A percentile compares a stretch with the other conserved stretches of the same genome.
phyloP scores from a whole-genome alignment of 2,329 filamentous ascomycete species.

The Claviceps arundinis region DNA sequence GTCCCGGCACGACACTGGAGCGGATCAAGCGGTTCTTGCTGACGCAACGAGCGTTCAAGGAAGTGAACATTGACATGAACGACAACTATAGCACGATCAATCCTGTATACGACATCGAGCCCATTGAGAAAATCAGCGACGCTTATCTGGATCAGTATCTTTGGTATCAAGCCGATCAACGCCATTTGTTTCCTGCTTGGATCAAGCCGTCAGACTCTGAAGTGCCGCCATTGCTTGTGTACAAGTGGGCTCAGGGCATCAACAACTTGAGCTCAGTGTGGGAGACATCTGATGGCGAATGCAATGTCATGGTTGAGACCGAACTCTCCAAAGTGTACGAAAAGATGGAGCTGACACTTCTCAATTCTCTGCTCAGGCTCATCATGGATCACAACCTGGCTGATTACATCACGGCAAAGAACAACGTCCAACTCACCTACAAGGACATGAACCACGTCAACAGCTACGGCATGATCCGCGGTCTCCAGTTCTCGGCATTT shows the following conservation, averaged over 20 bases:
- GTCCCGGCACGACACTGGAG: slow-evolving; percentile 86
- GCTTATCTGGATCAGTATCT: slow-evolving; percentile 97
- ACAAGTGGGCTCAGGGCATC: slow-evolving; percentile 99
- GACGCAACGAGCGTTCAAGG: slow-evolving; percentile 96
- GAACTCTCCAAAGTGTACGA: slow-evolving; percentile 98
- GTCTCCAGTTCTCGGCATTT: slow-evolving; percentile 93
- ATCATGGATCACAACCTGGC: slow-evolving; percentile 99
- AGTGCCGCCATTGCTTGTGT: slow-evolving; percentile 83
- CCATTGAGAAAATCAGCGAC: slow-evolving; percentile 98
- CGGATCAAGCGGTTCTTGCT: slow-evolving; percentile 95
- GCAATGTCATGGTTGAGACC: slow-evolving; percentile 97
- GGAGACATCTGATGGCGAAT: slow-evolving; percentile 87
- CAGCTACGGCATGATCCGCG: slow-evolving; percentile 95
- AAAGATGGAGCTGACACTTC: slow-evolving; percentile 91
- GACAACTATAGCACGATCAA: slow-evolving; percentile 99
- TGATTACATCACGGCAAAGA: slow-evolving; percentile 98
- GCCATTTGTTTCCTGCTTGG: slow-evolving; percentile 94
- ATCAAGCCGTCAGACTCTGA: slow-evolving; percentile 98
- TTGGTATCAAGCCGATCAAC: slow-evolving; percentile 97
- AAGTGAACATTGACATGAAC: slow-evolving; percentile 99
- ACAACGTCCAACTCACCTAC: slow-evolving; percentile 97
- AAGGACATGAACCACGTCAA: slow-evolving; percentile 99
- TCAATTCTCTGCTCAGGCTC: slow-evolving; percentile 81
- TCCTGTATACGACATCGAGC: slow-evolving; percentile 96
- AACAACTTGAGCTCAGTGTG: slow-evolving; percentile 95